Evolutionary conservation across 495 filamentous ascomycete genomes (phyloP).

Genomic region (Aspergillus carlsbadensis): DNA sequence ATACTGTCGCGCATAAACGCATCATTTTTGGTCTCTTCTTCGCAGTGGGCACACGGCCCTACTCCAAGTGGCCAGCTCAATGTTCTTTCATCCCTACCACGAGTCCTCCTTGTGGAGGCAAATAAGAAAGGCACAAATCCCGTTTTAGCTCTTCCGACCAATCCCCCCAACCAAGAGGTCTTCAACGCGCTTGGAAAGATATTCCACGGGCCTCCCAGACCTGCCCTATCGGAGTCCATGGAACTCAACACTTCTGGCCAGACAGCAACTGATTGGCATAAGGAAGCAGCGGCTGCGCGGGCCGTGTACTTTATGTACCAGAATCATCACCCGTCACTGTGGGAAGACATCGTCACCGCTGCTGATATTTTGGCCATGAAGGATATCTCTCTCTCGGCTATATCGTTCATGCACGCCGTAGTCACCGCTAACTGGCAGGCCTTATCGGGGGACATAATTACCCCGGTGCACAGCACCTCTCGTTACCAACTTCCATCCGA

Average conservation of each 20-base stretch:
- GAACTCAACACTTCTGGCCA: constrained; percentile 33
- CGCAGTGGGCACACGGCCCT: constrained; percentile 52
- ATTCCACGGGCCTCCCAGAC: constrained; percentile 51
- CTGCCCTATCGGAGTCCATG: constrained; percentile 26
- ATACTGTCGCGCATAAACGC: constrained; percentile 47
- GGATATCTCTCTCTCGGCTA: constrained; percentile 56
- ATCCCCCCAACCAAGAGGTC: constrained; percentile 50
- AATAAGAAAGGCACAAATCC: constrained; percentile 43
- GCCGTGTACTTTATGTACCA: constrained; percentile 57
- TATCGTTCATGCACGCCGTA: constrained; percentile 52
- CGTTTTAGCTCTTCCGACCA: constrained; percentile 48
- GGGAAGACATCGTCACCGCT: constrained; percentile 48
- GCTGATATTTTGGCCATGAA: constrained; percentile 59
- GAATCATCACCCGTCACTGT: constrained; percentile 49
- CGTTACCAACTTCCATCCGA: constrained; percentile 46
- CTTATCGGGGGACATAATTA: constrained; percentile 25
- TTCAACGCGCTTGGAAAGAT: constrained; percentile 54
- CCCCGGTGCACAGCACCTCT: constrained; percentile 23
- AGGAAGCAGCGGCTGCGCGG: constrained; percentile 55
- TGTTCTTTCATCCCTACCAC: constrained; percentile 58
- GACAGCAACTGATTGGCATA: constrained; percentile 38
- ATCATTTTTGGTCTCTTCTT: constrained; percentile 43
- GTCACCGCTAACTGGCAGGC: constrained; percentile 56
- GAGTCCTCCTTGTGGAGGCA: constrained; percentile 52
- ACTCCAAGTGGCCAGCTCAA: constrained; percentile 54